These are phyloP conservation scores for Metarhizium rileyi DNA, from an alignment of 2,329 filamentous ascomycete genomes.

Conservation along the genomic window DNA sequence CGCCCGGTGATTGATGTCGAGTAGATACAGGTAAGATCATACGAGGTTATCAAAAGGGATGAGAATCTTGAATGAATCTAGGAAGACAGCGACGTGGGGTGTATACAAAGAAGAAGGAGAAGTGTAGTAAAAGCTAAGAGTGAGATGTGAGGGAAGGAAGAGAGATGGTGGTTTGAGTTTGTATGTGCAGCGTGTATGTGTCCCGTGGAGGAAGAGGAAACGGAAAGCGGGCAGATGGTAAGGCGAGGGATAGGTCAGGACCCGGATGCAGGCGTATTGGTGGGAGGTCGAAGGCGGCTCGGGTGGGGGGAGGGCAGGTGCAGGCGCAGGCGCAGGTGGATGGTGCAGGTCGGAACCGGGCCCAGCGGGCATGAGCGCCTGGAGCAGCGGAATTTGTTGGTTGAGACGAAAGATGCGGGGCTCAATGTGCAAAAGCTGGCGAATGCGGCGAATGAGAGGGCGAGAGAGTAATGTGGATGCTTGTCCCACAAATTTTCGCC, in stretches of 20 bases:
- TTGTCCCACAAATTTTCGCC: slow-evolving; percentile 15
- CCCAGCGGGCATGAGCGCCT: background rate
- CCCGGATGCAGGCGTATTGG: slow-evolving; percentile 1
- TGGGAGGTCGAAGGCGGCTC: slow-evolving; percentile 5
- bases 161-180: background rate
- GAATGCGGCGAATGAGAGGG: slow-evolving; percentile 21
- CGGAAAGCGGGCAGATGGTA: slow-evolving; percentile 4
- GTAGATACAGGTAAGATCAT: no score
- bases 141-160: background rate
- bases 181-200: background rate
- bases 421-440: slow-evolving; percentile 3
- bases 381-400: slow-evolving; percentile 20
- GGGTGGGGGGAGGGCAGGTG: slow-evolving; percentile 6
- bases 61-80: background rate
- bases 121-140: background rate
- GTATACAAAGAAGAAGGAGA: background rate
- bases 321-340: slow-evolving; percentile 9
- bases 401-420: slow-evolving; percentile 11
- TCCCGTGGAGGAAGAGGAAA: slow-evolving; percentile 1
- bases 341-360: slow-evolving; percentile 11
- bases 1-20: background rate
- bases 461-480: slow-evolving; percentile 2
- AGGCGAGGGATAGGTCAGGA: background rate
- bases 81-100: background rate
- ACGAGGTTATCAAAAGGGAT: background rate